Conservation (phyloP, 352 stramenopile species). For the Aphanomyces stellatus region DNA sequence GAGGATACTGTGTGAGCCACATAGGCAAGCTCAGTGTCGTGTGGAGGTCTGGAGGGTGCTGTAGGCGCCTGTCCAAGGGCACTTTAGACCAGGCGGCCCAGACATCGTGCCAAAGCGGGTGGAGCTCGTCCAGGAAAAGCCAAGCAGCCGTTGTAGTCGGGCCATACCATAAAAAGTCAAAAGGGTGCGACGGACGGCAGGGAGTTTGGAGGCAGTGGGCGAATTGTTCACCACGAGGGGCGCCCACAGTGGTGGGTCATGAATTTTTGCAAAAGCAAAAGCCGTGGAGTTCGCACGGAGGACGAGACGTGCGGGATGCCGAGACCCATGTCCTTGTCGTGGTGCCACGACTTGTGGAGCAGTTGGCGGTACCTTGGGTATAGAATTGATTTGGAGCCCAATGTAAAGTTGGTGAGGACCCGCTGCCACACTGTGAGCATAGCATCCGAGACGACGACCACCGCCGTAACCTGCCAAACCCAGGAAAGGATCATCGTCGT, state of each 20-base stretch:
- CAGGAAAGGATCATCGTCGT: neutral
- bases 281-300: neutral
- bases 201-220: neutral
- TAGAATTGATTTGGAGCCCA: neutral
- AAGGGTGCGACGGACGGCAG: neutral
- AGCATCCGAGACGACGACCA: neutral
- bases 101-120: neutral
- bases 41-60: neutral
- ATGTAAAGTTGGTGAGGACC: neutral
- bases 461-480: neutral
- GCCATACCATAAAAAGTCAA: constrained; percentile 2
- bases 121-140: neutral
- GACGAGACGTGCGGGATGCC: neutral
- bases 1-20: neutral
- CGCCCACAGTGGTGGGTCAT: neutral
- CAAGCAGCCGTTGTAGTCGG: neutral
- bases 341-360: neutral
- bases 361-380: neutral
- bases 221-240: neutral
- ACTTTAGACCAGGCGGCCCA: neutral
- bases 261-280: neutral
- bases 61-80: neutral
- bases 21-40: neutral
- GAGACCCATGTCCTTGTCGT: neutral
- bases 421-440: neutral